Evolutionary conservation across 139 green algal genomes (phyloP), one percentile per base, ranked within the genome.

Genomic region (Chlorella sp.): DNA sequence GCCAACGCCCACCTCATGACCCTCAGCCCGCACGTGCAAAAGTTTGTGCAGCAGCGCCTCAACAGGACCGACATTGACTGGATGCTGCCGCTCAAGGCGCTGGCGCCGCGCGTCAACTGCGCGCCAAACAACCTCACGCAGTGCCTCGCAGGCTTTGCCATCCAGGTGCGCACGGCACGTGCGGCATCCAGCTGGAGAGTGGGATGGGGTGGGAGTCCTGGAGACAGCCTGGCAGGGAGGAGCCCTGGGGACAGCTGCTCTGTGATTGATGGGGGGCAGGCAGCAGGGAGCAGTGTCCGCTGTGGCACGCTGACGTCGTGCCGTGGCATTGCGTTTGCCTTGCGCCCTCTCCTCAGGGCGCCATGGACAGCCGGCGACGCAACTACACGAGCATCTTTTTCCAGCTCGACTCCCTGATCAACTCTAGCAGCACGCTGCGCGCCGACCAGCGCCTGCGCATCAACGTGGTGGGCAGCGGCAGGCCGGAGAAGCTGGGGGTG

Each of bases 381-480:
- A 77, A 77, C 42, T 77, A 77, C 62, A 77, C 72, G 20, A 24
- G 35, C 2, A 71, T 77, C 2, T 77, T 65, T 30, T 20, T 72
- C 3, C 62, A 77, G 72, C 36, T 77, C 36, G 63, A 70, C 2
- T 23, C n/a, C 29, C 60, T 66, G 31, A 23, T 76, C 31, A 76
- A 76, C 27, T 35, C 60, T 2, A 64, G 33, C 17, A n/a, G 30
- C 10, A 62, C 26, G 23, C 71, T 62, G 10, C 20, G 22, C 3
- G 29, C 30, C 3, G 71, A 76, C 35, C 29, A 35, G 35, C 71
- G 71, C 3, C 55, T 76, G 36, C 5, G 55, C 17, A 76, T 76
- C 61, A 69, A 76, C 24, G 71, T 76, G 35, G 71, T 76, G 10
- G 71, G 71, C 29, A 69, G 49, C 5, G 71, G 71, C 2, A 27